These are phyloP conservation scores for Candida broadrunensis DNA, from an alignment of 805 yeast genomes.

Conservation along the genomic window DNA sequence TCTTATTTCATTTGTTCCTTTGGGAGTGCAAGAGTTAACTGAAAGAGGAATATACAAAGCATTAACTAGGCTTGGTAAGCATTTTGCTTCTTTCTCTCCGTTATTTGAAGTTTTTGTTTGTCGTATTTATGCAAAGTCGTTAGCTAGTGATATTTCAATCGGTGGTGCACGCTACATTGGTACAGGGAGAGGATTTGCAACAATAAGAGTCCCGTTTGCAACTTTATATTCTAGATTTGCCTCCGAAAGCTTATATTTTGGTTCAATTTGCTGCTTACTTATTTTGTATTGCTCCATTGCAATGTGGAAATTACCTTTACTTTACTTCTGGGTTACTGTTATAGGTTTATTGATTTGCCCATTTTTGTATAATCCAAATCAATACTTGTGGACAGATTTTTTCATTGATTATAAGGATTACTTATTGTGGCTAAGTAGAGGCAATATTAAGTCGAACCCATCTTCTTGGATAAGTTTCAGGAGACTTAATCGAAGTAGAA, in stretches of 20 bases:
- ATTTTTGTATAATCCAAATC: constrained; percentile 74
- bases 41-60: constrained; percentile 83
- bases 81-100: constrained; percentile 69
- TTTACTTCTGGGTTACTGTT: constrained; percentile 74
- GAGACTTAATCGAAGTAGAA: constrained; percentile 48
- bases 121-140: constrained; percentile 71
- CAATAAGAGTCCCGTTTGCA: constrained; percentile 74
- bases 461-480: constrained; percentile 47
- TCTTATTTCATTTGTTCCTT: constrained; percentile 76
- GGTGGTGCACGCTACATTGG: constrained; percentile 89
- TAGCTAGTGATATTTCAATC: constrained; percentile 66
- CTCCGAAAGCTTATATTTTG: constrained; percentile 61
- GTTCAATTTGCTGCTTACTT: constrained; percentile 48
- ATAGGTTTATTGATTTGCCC: constrained; percentile 68
- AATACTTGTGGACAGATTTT: constrained; percentile 65
- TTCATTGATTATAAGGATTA: constrained; percentile 64
- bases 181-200: constrained; percentile 85
- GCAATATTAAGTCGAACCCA: constrained; percentile 41
- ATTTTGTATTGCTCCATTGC: constrained; percentile 56
- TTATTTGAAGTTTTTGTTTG: constrained; percentile 82
- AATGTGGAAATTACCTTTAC: constrained; percentile 57
- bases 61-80: constrained; percentile 64
- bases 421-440: constrained; percentile 50
- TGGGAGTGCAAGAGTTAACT: constrained; percentile 73
- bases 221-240: constrained; percentile 76